Conservation (phyloP, 345 rosid species). For the Theobroma cacao region DNA sequence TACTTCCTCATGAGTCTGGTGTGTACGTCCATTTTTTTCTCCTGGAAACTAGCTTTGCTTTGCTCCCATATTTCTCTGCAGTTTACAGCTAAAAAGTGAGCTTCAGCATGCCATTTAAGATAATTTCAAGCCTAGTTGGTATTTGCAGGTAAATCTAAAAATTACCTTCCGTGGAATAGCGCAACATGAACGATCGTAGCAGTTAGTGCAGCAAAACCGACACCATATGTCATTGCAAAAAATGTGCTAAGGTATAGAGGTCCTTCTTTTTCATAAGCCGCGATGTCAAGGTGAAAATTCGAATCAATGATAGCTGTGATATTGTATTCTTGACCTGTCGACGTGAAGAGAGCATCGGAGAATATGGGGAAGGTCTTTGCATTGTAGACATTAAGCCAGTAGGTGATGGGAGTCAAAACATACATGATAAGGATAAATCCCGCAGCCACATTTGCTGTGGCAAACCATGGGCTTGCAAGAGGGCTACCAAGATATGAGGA, state of each 20-base stretch:
- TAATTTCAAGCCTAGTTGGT: background rate
- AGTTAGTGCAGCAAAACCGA: conserved; percentile 86
- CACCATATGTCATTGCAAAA: conserved; percentile 83
- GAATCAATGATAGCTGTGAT: conserved; percentile 70
- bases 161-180: conserved; percentile 88
- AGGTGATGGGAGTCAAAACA: conserved; percentile 64
- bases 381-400: conserved; percentile 71
- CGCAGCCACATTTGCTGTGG: conserved; percentile 88
- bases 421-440: conserved; percentile 76
- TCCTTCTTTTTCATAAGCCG: conserved; percentile 75
- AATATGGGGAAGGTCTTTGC: conserved; percentile 89
- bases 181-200: conserved; percentile 83
- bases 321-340: conserved; percentile 66
- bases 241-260: conserved; percentile 82
- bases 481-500: conserved; percentile 97
- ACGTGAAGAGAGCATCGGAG: conserved; percentile 73
- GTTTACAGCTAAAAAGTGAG: background rate
- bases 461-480: conserved; percentile 99
- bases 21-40: conserved; percentile 64
- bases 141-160: background rate
- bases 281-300: conserved; percentile 67
- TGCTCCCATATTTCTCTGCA: conserved; percentile 91
- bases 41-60: conserved; percentile 71
- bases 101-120: background rate
- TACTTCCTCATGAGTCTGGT: conserved; percentile 75